phyloP scores from a whole-genome alignment of 441 rosid genomes.

The Mallotus repandus region DNA sequence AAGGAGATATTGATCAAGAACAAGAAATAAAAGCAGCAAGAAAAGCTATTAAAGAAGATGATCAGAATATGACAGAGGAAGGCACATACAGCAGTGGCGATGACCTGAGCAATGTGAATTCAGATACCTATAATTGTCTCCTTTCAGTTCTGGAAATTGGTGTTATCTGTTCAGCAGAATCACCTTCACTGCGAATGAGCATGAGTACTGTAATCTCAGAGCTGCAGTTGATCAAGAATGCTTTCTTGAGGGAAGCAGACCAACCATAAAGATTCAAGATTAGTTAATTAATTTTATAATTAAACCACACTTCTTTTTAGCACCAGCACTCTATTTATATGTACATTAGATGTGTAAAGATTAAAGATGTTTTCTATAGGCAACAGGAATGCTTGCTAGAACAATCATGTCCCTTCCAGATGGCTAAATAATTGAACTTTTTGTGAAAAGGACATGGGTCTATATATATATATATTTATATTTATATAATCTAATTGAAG shows the following conservation, averaged over 20 bases:
- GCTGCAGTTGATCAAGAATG: constrained; percentile 1
- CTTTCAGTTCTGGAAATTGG: constrained; percentile 16
- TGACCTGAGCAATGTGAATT: neutral
- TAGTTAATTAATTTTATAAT: no score
- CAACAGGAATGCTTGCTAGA: no score
- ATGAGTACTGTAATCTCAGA: constrained; percentile 17
- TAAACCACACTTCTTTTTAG: no score
- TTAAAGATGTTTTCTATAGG: no score
- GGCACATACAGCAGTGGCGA: neutral
- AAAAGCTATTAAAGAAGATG: neutral
- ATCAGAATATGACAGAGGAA: neutral
- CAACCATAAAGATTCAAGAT: neutral
- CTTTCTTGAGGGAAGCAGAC: constrained; percentile 6
- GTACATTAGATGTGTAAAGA: no score
- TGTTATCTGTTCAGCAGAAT: constrained; percentile 6
- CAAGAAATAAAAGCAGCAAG: neutral
- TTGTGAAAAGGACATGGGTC: no score
- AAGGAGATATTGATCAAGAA: neutral
- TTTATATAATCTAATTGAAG: no score
- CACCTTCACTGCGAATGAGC: constrained; percentile 16
- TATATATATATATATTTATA: no score
- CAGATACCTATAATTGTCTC: neutral
- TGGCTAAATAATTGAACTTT: no score
- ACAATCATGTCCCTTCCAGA: no score
- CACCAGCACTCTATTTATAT: no score